phyloP scores from a whole-genome alignment of 768 basidiomycete species.

The Kondoa subrosea region DNA sequence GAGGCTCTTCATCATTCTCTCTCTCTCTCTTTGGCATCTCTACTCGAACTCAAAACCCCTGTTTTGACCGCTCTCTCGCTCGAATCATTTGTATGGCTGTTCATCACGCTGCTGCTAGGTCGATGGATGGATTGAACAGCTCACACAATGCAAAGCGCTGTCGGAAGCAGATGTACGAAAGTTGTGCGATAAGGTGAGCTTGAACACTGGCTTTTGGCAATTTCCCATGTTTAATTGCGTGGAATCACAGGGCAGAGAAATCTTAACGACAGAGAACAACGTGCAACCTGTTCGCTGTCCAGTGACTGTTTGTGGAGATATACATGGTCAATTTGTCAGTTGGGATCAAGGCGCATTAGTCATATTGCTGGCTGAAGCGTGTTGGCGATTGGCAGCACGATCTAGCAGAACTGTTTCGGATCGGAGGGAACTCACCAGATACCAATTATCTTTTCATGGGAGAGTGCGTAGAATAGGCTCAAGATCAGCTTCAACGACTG shows the following conservation, averaged over 20 bases:
- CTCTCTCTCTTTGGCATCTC: not conserved
- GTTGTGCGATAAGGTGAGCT: constrained; percentile 90
- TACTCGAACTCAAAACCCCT: not conserved
- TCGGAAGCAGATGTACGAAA: constrained; percentile 88
- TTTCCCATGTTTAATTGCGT: too few relatives aligned
- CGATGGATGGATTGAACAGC: constrained; percentile 90
- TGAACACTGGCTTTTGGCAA: too few relatives aligned
- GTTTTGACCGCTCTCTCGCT: not conserved
- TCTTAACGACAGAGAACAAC: constrained; percentile 97
- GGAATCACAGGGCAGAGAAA: constrained; percentile 66
- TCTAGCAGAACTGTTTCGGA: constrained; percentile 93
- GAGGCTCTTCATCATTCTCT: not conserved
- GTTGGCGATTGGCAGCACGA: constrained; percentile 62
- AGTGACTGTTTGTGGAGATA: constrained; percentile 98
- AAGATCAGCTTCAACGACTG: constrained; percentile 30
- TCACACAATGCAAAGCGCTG: constrained; percentile 92
- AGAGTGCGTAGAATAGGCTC: constrained; percentile 94
- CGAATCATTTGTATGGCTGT: not conserved
- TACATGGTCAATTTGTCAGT: constrained; percentile 98
- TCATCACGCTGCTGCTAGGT: constrained; percentile 45
- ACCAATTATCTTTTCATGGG: constrained; percentile 99
- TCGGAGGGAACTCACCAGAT: constrained; percentile 95
- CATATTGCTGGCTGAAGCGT: not conserved
- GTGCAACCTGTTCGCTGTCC: constrained; percentile 97
- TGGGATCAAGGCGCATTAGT: constrained; percentile 10